Evolutionary conservation across 257 asterid genomes (phyloP).

Genomic region (Solanum pinnatisectum): DNA sequence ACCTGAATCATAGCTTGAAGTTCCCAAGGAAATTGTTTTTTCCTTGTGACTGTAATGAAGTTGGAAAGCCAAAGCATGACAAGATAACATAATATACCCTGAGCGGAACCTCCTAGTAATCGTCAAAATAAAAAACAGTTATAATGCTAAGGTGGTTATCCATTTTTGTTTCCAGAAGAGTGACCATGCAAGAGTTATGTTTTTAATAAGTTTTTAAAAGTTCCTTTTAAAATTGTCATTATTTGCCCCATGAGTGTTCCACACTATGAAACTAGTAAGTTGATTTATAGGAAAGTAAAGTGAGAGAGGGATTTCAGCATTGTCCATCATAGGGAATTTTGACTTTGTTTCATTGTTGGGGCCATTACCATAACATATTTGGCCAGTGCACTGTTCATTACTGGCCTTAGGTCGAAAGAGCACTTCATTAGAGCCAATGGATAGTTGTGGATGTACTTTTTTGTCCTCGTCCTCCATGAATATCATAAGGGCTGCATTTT

Average conservation of each 20-base stretch:
- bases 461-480: background rate
- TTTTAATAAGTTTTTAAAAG: no score
- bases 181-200: background rate
- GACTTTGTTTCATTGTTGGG: no score
- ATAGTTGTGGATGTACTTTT: background rate
- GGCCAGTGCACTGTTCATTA: background rate
- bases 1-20: no score
- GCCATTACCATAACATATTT: background rate
- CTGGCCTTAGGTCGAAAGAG: background rate
- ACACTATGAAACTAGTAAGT: background rate
- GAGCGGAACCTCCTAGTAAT: no score
- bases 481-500: background rate
- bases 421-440: background rate
- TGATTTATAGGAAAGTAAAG: background rate
- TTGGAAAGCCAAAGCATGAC: no score
- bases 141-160: background rate
- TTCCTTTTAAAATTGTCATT: background rate
- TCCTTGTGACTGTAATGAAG: no score
- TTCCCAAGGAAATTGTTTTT: no score
- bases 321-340: background rate
- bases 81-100: no score
- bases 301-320: background rate
- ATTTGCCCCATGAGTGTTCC: background rate
- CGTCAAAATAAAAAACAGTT: no score
- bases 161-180: background rate